Percentiles rank a stretch among this genome's conserved stretches.
Conservation (phyloP, 352 stramenopile species). For the Peronospora belbahrii region DNA sequence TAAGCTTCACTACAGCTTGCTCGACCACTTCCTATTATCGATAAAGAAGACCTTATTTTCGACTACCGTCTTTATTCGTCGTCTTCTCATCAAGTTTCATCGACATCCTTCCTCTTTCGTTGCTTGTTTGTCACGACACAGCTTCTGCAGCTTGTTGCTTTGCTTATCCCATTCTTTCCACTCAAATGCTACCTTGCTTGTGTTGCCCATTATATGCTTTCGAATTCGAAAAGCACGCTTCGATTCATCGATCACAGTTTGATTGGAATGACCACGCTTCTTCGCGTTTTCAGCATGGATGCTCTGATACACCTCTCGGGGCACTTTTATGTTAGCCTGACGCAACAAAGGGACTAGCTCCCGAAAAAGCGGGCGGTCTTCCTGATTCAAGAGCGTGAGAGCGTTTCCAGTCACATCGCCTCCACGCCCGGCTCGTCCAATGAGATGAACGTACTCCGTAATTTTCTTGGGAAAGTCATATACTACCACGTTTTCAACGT, state of each 20-base stretch:
- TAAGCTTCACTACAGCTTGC: no score
- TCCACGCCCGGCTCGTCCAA: slow-evolving; percentile 41
- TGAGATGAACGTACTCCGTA: slow-evolving; percentile 58
- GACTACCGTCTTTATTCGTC: no score
- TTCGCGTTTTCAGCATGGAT: slow-evolving; percentile 23
- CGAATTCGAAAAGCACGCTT: slow-evolving; percentile 41
- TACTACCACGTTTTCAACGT: slow-evolving; percentile 59
- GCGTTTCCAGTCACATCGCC: slow-evolving; percentile 14
- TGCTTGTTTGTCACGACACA: neutral
- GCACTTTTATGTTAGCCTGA: slow-evolving; percentile 20
- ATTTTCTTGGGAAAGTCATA: slow-evolving; percentile 61
- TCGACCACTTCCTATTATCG: no score
- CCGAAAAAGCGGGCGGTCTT: slow-evolving; percentile 32
- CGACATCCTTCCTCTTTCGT: neutral
- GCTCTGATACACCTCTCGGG: slow-evolving; percentile 36
- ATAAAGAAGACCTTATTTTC: no score
- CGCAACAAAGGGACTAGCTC: slow-evolving; percentile 35
- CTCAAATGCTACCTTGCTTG: slow-evolving; percentile 4
- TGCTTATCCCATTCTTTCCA: slow-evolving; percentile 35
- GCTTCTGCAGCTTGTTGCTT: slow-evolving; percentile 18
- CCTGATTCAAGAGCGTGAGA: slow-evolving; percentile 41
- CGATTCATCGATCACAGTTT: slow-evolving; percentile 32
- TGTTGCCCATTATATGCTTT: slow-evolving; percentile 16
- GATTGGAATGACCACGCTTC: slow-evolving; percentile 2
- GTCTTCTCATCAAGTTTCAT: no score